Evolutionary conservation across 1,284 basidiomycete genomes (phyloP).

Genomic region (Mycosarcoma maydis): DNA sequence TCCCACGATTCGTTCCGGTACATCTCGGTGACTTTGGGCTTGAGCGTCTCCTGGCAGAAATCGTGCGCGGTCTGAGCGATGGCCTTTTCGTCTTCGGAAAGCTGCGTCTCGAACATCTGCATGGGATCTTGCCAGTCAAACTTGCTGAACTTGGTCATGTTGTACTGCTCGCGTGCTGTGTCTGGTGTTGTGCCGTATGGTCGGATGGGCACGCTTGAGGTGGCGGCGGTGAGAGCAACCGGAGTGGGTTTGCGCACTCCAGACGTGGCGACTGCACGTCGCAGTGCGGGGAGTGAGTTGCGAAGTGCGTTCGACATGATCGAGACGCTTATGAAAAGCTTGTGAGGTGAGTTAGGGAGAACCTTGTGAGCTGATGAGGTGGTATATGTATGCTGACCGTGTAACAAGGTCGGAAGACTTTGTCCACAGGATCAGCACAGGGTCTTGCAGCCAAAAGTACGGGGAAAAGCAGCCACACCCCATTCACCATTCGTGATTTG

Average conservation of each 20-base stretch:
- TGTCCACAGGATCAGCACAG: not conserved
- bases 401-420: not conserved
- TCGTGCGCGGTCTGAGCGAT: conserved; percentile 84
- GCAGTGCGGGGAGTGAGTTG: conserved; percentile 27
- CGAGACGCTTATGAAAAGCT: not conserved
- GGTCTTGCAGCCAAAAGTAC: not conserved
- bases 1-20: conserved; percentile 89
- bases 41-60: conserved; percentile 86
- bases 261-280: conserved; percentile 14
- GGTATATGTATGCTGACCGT: conserved; percentile 9
- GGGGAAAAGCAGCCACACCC: not conserved
- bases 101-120: conserved; percentile 48
- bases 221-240: conserved; percentile 7
- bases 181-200: conserved; percentile 40
- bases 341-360: not conserved
- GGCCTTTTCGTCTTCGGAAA: conserved; percentile 89
- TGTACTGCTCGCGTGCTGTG: conserved; percentile 36
- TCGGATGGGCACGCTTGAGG: conserved; percentile 3
- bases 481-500: too few species aligned
- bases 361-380: not conserved
- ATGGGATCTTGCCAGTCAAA: conserved; percentile 76
- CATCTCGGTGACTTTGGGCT: conserved; percentile 83
- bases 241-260: not conserved
- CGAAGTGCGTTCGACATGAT: conserved; percentile 46
- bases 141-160: conserved; percentile 69